Percentiles rank a stretch among this genome's conserved stretches.
Conservation (phyloP, 805 yeast species). For the Ogataea siamensis region DNA sequence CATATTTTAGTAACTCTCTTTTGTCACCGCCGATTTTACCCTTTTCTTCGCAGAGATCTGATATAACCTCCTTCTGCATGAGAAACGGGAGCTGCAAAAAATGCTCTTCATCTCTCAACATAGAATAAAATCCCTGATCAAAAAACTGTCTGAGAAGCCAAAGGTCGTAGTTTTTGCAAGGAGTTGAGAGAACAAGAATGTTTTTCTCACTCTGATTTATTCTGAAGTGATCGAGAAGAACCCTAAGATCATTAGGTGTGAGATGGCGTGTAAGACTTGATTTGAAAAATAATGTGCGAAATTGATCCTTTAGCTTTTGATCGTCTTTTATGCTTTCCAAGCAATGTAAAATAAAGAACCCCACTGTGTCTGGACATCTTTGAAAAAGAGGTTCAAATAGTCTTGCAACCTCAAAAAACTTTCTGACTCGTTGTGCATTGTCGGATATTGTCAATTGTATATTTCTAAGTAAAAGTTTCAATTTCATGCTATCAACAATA, state of each 20-base stretch:
- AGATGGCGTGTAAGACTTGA: neutral
- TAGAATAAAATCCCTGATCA: neutral
- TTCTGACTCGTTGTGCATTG: neutral
- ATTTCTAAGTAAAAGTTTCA: constrained; percentile 3
- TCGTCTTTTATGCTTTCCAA: no score
- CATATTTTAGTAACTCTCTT: no score
- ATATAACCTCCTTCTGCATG: neutral
- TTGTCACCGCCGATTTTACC: no score
- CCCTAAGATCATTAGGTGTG: constrained; percentile 3
- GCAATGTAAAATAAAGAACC: neutral
- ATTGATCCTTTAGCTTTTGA: no score
- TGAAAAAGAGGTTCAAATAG: neutral
- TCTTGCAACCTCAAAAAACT: neutral
- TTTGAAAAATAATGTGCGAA: neutral
- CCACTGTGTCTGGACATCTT: neutral
- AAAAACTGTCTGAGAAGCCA: constrained; percentile 5
- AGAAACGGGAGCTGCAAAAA: constrained; percentile 1
- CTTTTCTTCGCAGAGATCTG: no score
- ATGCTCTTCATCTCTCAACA: neutral
- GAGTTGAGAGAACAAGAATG: neutral
- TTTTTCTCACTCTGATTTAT: neutral
- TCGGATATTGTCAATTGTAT: neutral
- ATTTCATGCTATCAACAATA: constrained; percentile 5
- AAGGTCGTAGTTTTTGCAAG: neutral
- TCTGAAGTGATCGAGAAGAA: constrained; percentile 1